Percentiles rank a stretch among this genome's conserved stretches.
Evolutionary conservation across 2,329 filamentous ascomycete species (phyloP).

Genomic region (Pseudogymnoascus sp.): DNA sequence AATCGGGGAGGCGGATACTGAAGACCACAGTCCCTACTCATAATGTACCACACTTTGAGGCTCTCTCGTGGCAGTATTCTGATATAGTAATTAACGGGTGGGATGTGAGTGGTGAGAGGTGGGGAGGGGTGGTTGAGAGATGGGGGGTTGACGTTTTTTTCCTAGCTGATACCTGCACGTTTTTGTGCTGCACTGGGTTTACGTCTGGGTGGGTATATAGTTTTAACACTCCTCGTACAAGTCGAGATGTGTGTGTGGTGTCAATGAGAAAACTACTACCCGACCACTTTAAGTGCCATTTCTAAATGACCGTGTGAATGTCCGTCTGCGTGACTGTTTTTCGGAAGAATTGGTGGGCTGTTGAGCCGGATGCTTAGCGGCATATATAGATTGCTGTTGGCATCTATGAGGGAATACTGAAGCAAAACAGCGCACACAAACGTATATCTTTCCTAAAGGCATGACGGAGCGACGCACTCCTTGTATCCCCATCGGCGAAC

Average conservation of each 20-base stretch:
- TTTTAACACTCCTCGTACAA: background rate
- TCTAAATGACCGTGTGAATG: background rate
- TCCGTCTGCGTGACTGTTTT: background rate
- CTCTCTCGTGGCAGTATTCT: slow-evolving; percentile 7
- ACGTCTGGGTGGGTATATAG: slow-evolving; percentile 3
- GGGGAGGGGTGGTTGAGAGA: background rate
- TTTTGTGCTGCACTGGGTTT: background rate
- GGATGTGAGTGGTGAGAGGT: background rate
- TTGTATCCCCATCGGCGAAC: no score
- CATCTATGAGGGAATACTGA: background rate
- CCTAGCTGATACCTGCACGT: background rate
- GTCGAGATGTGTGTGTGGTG: background rate
- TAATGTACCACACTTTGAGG: slow-evolving; percentile 2
- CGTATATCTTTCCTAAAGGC: no score
- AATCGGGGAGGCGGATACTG: background rate
- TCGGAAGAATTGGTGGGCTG: background rate
- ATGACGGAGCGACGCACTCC: no score
- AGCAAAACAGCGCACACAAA: no score
- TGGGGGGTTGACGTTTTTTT: background rate
- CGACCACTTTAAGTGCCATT: background rate
- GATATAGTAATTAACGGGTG: slow-evolving; percentile 1
- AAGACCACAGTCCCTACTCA: slow-evolving; percentile 8
- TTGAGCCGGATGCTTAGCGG: background rate
- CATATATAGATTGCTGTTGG: background rate
- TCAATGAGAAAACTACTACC: slow-evolving; percentile 2